Evolutionary conservation across 768 basidiomycete genomes (phyloP).

Genomic region (Phlebiopsis gigantea): DNA sequence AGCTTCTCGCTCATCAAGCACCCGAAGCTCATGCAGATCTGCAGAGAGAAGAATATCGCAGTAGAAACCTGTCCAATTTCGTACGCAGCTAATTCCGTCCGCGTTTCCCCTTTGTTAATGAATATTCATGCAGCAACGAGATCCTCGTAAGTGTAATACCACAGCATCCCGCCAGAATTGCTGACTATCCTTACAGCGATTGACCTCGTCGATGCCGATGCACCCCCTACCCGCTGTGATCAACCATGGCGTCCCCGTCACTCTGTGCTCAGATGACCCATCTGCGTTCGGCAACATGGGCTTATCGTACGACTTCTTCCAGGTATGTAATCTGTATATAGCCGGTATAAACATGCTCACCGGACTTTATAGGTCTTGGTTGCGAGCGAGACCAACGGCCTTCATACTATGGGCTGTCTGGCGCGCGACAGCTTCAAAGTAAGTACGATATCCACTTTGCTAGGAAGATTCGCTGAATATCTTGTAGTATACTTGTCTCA

Average conservation of each 20-base stretch:
- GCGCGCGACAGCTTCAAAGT: constrained; percentile 64
- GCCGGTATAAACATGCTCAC: not conserved
- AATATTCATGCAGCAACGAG: constrained; percentile 58
- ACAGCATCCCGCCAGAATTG: too few species aligned
- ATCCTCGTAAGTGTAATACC: constrained; percentile 44
- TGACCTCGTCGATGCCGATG: constrained; percentile 76
- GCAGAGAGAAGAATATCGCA: constrained; percentile 56
- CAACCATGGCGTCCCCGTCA: constrained; percentile 69
- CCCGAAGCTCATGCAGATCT: constrained; percentile 64
- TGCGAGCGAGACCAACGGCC: constrained; percentile 57
- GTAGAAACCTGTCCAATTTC: constrained; percentile 80
- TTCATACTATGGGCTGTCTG: constrained; percentile 54
- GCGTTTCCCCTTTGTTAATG: not conserved
- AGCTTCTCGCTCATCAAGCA: constrained; percentile 74
- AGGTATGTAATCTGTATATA: constrained; percentile 40
- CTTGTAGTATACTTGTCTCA: constrained; percentile 48
- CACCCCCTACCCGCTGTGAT: constrained; percentile 70
- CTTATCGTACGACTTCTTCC: constrained; percentile 73
- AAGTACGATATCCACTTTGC: constrained; percentile 2
- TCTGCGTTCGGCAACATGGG: constrained; percentile 75
- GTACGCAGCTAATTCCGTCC: constrained; percentile 35
- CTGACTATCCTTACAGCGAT: constrained; percentile 39
- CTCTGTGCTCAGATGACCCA: constrained; percentile 72
- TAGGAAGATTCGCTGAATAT: not conserved
- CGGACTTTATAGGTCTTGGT: constrained; percentile 40